These are phyloP conservation scores for Vitis cinerea DNA, from an alignment of 164 flowering plant species.

Conservation along the genomic window DNA sequence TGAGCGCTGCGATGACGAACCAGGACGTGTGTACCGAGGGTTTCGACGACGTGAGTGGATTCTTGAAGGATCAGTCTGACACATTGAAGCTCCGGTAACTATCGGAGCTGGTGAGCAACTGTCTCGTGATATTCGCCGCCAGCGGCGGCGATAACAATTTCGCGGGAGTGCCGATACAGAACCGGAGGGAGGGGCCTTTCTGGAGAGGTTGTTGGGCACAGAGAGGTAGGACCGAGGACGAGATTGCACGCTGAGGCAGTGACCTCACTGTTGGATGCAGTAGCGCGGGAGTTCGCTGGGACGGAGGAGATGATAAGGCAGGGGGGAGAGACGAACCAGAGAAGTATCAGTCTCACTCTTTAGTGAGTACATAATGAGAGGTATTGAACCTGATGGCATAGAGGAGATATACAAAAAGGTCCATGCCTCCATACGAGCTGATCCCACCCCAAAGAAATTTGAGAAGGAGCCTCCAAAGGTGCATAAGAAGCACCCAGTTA, in stretches of 20 bases:
- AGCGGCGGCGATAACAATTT: constrained; percentile 41
- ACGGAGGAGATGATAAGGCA: constrained; percentile 89
- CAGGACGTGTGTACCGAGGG: constrained; percentile 68
- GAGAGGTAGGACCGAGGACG: constrained; percentile 90
- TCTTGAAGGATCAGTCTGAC: constrained; percentile 27
- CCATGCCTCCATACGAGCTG: constrained; percentile 53
- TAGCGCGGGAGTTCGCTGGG: constrained; percentile 81
- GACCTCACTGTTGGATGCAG: constrained; percentile 56
- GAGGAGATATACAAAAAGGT: constrained; percentile 57
- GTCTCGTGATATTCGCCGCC: constrained; percentile 61
- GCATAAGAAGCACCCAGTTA: constrained; percentile 54
- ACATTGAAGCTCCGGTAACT: constrained; percentile 29
- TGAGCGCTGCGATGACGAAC: constrained; percentile 60
- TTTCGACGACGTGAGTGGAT: constrained; percentile 28
- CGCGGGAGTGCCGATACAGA: constrained; percentile 71
- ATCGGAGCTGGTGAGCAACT: constrained; percentile 63
- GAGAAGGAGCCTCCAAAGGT: constrained; percentile 68
- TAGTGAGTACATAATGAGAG: constrained; percentile 60
- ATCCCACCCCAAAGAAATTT: constrained; percentile 42
- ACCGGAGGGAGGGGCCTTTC: constrained; percentile 34
- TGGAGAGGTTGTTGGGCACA: constrained; percentile 29
- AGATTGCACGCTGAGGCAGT: constrained; percentile 76
- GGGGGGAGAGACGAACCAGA: constrained; percentile 94
- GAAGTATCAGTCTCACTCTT: constrained; percentile 74
- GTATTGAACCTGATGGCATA: constrained; percentile 56